Evolutionary conservation across 768 basidiomycete genomes (phyloP).

Genomic region (Amanita inopinata): DNA sequence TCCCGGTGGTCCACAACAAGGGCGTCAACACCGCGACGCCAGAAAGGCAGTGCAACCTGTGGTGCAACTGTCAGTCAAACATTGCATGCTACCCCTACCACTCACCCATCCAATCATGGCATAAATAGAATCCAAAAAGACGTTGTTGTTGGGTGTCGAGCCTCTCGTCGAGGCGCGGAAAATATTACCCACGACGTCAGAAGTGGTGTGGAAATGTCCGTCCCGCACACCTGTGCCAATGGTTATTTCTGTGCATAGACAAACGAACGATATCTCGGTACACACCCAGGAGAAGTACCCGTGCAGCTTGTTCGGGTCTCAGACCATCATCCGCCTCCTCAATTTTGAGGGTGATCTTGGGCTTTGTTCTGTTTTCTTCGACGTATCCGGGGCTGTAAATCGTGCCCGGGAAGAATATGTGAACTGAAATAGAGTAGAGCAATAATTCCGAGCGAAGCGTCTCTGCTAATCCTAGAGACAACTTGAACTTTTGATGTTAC

Average conservation of each 20-base stretch:
- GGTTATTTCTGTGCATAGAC: neutral
- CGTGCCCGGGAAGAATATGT: conserved; percentile 76
- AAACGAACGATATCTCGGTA: neutral
- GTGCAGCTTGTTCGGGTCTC: conserved; percentile 56
- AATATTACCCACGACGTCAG: conserved; percentile 54
- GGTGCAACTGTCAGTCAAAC: conserved; percentile 9
- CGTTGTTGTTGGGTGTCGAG: conserved; percentile 47
- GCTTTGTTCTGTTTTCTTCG: conserved; percentile 71
- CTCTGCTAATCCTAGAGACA: conserved; percentile 64
- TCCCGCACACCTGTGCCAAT: conserved; percentile 46
- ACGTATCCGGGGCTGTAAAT: conserved; percentile 74
- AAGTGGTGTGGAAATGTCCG: conserved; percentile 67
- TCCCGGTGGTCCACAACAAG: conserved; percentile 32
- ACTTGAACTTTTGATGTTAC: conserved; percentile 1
- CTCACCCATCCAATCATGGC: conserved; percentile 39
- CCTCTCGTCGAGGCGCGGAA: conserved; percentile 65
- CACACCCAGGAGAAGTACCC: conserved; percentile 48
- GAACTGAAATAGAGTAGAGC: conserved; percentile 68
- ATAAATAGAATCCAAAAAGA: conserved; percentile 44
- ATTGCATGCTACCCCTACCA: conserved; percentile 9
- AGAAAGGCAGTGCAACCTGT: conserved; percentile 43
- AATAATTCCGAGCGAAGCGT: conserved; percentile 70
- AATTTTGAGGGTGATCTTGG: conserved; percentile 61
- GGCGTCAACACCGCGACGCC: conserved; percentile 41
- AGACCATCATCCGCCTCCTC: conserved; percentile 63